Evolutionary conservation across 805 yeast genomes (phyloP).

Genomic region (Suhomyces prunicola): DNA sequence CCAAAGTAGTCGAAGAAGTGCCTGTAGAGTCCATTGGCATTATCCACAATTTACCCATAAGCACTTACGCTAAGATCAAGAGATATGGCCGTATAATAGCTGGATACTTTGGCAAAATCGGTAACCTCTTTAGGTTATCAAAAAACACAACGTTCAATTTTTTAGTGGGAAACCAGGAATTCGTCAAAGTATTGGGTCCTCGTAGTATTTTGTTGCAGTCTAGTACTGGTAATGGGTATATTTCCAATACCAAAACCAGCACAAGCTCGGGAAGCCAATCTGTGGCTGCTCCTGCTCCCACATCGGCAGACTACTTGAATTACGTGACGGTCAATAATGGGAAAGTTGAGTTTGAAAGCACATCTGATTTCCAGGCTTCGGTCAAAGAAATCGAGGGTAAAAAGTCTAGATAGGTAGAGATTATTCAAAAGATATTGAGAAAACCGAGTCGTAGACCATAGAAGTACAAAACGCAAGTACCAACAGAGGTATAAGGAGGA

Average conservation of each 20-base stretch:
- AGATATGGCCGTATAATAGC: background rate
- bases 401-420: conserved; percentile 2
- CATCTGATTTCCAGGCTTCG: conserved; percentile 38
- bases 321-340: conserved; percentile 45
- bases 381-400: conserved; percentile 26
- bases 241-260: background rate
- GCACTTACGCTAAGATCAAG: background rate
- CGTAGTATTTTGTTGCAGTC: conserved; percentile 49
- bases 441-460: too few species aligned
- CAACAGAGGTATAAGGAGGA: too few species aligned
- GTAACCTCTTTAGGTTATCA: background rate
- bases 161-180: conserved; percentile 37
- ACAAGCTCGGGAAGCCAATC: background rate
- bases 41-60: background rate
- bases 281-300: background rate
- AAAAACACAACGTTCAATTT: conserved; percentile 6
- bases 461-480: too few species aligned
- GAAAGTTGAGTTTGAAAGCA: conserved; percentile 42
- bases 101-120: background rate
- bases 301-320: conserved; percentile 45
- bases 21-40: background rate
- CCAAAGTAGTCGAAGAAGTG: background rate
- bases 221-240: conserved; percentile 21
- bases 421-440: background rate
- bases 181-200: conserved; percentile 54